These are phyloP conservation scores for Myxozyma udenii DNA, from an alignment of 805 yeast genomes.

Conservation along the genomic window DNA sequence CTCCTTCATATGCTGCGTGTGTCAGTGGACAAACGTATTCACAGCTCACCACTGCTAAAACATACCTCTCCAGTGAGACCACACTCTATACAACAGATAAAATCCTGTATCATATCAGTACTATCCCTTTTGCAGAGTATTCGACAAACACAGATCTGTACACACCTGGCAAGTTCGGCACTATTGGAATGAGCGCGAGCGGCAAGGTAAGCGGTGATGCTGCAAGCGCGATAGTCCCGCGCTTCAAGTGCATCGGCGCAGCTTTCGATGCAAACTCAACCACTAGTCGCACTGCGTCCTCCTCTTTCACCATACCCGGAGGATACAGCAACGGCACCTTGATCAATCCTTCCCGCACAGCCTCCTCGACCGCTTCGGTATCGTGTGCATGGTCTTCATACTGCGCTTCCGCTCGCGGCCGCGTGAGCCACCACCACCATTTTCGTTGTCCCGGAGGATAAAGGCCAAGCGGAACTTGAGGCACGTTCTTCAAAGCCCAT, in stretches of 20 bases:
- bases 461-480: slow-evolving; percentile 46
- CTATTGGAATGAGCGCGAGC: slow-evolving; percentile 71
- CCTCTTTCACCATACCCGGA: slow-evolving; percentile 39
- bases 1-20: slow-evolving; percentile 60
- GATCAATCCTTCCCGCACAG: slow-evolving; percentile 10
- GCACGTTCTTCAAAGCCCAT: slow-evolving; percentile 68
- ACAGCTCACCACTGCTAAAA: not conserved
- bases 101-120: slow-evolving; percentile 40
- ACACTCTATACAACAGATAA: slow-evolving; percentile 73
- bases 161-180: slow-evolving; percentile 84
- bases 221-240: slow-evolving; percentile 51
- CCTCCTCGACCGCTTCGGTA: slow-evolving; percentile 31
- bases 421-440: slow-evolving; percentile 42
- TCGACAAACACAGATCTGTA: not conserved
- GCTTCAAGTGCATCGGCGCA: slow-evolving; percentile 52
- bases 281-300: slow-evolving; percentile 43
- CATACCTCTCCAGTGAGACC: slow-evolving; percentile 65
- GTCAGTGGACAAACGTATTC: too few species aligned
- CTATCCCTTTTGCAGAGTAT: not conserved
- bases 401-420: slow-evolving; percentile 42
- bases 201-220: slow-evolving; percentile 79
- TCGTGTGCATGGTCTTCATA: slow-evolving; percentile 35
- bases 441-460: slow-evolving; percentile 1
- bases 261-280: slow-evolving; percentile 46
- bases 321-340: slow-evolving; percentile 33